Base-by-base conservation (phyloP, 306 rosid genomes). In the Calophaca sinica region DNA sequence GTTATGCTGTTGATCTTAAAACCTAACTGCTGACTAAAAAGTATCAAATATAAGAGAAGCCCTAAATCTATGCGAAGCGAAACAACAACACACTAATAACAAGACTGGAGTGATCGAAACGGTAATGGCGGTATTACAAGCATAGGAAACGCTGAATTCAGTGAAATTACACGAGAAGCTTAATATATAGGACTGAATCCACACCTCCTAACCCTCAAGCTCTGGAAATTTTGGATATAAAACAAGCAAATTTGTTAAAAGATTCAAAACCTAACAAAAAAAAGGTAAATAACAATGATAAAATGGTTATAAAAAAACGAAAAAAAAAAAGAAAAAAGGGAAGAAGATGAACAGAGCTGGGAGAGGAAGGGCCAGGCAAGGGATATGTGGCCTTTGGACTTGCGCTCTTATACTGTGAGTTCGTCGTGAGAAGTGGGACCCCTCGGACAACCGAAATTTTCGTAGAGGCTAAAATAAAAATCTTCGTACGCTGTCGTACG, bases 181-280 rank as follows among this genome's bases (percentile, higher is more conserved):
- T 9, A 9, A 8, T 48, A 13, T 45, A 41, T 26, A 44, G 39
- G 62, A 44, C 33, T 65, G 73, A 87, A 89, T 88, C 87, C 81
- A 73, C 92, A 89, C 89, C 96, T 87, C 90, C 90, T 83, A 89
- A 86, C 92, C 88, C 96, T 83, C 55, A 59, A 87, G 80, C 89
- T 82, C 90, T 82, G 90, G 66, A 31, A 52, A 58, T 67, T 76
- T 71, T 76, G 52, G 84, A 75, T 79, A 86, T 9, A 42, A 58
- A 45, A 59, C 2, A 42, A 70, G 64, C 6, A 38, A 70, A 53
- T 70, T 70, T 39, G 64, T 29, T 3, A 5, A 35, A 69, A 51
- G 13, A 49, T 3, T 39, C 1, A 11, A 71, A 71, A 57, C 42
- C 67, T 72, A 72, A 57, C 5, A 41, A 50, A 32, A 49, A 68